A percentile compares a stretch with the other conserved stretches of the same genome.
Conservation (phyloP, 495 filamentous ascomycete genomes). For the Astrocystis sublimbata region DNA sequence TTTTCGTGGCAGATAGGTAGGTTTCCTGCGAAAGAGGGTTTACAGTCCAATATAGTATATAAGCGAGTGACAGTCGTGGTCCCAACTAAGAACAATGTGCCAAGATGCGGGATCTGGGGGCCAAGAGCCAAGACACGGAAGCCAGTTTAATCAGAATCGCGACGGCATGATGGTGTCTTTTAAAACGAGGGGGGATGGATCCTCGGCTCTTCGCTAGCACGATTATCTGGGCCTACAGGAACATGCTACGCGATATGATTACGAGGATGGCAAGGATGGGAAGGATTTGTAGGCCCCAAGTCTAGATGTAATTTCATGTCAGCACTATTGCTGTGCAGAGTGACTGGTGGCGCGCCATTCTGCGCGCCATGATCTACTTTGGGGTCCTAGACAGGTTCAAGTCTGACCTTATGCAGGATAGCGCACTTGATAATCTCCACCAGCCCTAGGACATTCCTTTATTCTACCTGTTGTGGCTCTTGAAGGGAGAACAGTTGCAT, state of each 20-base stretch:
- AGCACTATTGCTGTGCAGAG: not conserved
- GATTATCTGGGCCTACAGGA: slow-evolving; percentile 5
- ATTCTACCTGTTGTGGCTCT: too few relatives aligned
- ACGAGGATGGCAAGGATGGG: slow-evolving; percentile 9
- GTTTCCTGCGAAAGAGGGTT: not conserved
- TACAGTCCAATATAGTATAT: not conserved
- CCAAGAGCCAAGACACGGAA: slow-evolving; percentile 6
- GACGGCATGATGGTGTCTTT: slow-evolving; percentile 17
- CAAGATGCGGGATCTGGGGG: not conserved
- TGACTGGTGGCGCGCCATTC: slow-evolving; percentile 11
- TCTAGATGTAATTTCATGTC: not conserved
- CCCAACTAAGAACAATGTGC: not conserved
- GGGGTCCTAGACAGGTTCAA: slow-evolving; percentile 4
- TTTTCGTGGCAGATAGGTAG: not conserved
- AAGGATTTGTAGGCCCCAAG: slow-evolving; percentile 11
- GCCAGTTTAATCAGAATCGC: not conserved
- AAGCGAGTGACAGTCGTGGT: slow-evolving; percentile 15
- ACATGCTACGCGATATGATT: slow-evolving; percentile 6
- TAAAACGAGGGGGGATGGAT: not conserved
- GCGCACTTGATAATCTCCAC: not conserved
- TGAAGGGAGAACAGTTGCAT: not conserved
- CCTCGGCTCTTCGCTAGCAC: not conserved
- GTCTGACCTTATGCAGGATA: slow-evolving; percentile 3
- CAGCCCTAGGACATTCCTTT: too few relatives aligned
- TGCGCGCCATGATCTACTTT: not conserved